Percentiles rank a stretch among this genome's conserved stretches.
phyloP scores from a whole-genome alignment of 2,329 filamentous ascomycete species.

The Aspergillus cejpii region DNA sequence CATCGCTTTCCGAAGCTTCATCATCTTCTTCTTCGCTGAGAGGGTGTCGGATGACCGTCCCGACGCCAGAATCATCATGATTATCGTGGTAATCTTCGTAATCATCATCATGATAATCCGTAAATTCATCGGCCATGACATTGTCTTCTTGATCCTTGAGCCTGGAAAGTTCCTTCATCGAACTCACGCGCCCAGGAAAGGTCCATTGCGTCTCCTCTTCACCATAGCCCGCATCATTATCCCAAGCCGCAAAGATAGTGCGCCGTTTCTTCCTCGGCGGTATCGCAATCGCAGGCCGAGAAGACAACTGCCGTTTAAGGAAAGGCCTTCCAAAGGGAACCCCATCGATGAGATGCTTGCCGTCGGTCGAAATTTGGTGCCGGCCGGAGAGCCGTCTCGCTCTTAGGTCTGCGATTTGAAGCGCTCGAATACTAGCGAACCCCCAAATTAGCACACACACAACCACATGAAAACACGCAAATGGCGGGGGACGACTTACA shows the following conservation, averaged over 20 bases:
- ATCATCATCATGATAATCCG: slow-evolving; percentile 19
- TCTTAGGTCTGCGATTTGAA: slow-evolving; percentile 67
- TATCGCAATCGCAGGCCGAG: slow-evolving; percentile 62
- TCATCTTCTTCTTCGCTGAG: slow-evolving; percentile 24
- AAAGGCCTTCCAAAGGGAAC: slow-evolving; percentile 73
- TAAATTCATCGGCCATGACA: slow-evolving; percentile 22
- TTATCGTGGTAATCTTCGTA: slow-evolving; percentile 24
- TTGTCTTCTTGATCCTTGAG: slow-evolving; percentile 28
- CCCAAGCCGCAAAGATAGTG: slow-evolving; percentile 34
- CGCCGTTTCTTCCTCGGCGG: slow-evolving; percentile 64
- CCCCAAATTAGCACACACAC: slow-evolving; percentile 1
- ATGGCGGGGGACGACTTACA: slow-evolving; percentile 49
- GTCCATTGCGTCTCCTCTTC: slow-evolving; percentile 31
- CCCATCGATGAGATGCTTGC: slow-evolving; percentile 76
- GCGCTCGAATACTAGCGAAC: slow-evolving; percentile 64
- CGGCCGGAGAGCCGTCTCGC: slow-evolving; percentile 67
- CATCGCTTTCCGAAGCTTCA: slow-evolving; percentile 27
- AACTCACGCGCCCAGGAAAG: slow-evolving; percentile 16
- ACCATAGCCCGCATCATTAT: slow-evolving; percentile 20
- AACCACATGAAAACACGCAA: background rate
- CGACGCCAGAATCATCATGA: slow-evolving; percentile 29
- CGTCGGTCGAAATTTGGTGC: slow-evolving; percentile 70
- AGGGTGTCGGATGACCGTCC: slow-evolving; percentile 33
- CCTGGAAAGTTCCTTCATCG: slow-evolving; percentile 23
- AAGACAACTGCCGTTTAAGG: slow-evolving; percentile 50